Conservation (phyloP, 495 filamentous ascomycete genomes). For the Daldinia bambusicola region DNA sequence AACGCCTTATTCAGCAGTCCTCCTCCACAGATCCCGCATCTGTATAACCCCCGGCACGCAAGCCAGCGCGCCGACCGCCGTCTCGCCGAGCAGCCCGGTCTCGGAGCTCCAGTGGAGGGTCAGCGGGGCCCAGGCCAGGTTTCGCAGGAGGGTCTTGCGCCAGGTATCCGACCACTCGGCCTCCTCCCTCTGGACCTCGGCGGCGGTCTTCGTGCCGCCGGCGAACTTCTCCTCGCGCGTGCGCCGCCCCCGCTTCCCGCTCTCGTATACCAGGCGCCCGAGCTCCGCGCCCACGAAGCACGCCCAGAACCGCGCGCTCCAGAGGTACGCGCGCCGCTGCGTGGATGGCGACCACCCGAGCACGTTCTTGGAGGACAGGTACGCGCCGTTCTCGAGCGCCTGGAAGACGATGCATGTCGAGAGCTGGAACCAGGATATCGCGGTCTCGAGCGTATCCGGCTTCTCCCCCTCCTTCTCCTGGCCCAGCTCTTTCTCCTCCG, state of each 20-base stretch:
- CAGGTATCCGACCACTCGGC: slow-evolving; percentile 55
- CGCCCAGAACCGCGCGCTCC: slow-evolving; percentile 84
- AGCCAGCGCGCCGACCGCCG: slow-evolving; percentile 70
- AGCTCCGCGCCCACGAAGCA: slow-evolving; percentile 81
- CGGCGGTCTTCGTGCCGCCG: slow-evolving; percentile 48
- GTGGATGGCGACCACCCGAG: slow-evolving; percentile 65
- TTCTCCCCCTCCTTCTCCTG: slow-evolving; percentile 12
- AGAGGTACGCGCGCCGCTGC: slow-evolving; percentile 69
- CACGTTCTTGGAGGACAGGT: slow-evolving; percentile 75
- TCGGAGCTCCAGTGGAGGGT: slow-evolving; percentile 85
- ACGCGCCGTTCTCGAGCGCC: slow-evolving; percentile 83
- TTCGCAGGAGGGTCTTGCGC: slow-evolving; percentile 58
- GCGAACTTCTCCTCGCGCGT: slow-evolving; percentile 47
- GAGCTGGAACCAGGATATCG: slow-evolving; percentile 75
- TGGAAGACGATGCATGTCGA: slow-evolving; percentile 74
- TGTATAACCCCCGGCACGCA: slow-evolving; percentile 72
- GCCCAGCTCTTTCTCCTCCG: no score
- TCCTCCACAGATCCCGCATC: slow-evolving; percentile 72
- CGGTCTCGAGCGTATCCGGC: slow-evolving; percentile 54
- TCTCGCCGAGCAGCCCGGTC: slow-evolving; percentile 69
- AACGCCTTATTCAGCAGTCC: slow-evolving; percentile 50
- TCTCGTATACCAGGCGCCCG: slow-evolving; percentile 67
- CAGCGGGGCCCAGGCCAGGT: slow-evolving; percentile 66
- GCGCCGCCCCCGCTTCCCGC: slow-evolving; percentile 35
- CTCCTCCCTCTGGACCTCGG: slow-evolving; percentile 55